Evolutionary conservation across 805 yeast genomes (phyloP).

Genomic region (Hanseniaspora meyeri): DNA sequence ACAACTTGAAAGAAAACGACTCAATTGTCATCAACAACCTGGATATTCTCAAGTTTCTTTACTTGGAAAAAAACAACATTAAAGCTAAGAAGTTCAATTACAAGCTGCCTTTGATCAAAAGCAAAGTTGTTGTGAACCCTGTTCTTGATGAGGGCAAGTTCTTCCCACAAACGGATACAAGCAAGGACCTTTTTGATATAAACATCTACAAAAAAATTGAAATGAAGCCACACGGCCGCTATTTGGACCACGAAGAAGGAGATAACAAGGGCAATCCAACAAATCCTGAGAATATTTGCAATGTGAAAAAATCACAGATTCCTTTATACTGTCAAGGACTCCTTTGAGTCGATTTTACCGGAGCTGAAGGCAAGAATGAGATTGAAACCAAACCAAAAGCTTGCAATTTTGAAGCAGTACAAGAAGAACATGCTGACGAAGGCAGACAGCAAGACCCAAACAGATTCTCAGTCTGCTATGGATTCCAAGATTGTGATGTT

Average conservation of each 20-base stretch:
- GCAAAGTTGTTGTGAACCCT: conserved; percentile 3
- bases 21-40: not conserved
- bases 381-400: conserved; percentile 1
- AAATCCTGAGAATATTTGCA: not conserved
- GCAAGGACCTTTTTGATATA: not conserved
- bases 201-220: conserved; percentile 9
- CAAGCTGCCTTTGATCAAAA: not conserved
- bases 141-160: not conserved
- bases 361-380: conserved; percentile 1
- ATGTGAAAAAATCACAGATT: conserved; percentile 7
- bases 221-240: not conserved
- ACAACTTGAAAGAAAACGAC: conserved; percentile 2
- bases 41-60: conserved; percentile 1
- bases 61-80: not conserved
- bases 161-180: not conserved
- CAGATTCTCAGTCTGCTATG: not conserved
- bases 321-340: not conserved
- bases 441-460: not conserved
- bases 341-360: not conserved
- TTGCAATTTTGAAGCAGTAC: conserved; percentile 11
- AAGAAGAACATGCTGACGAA: conserved; percentile 4
- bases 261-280: not conserved
- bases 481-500: conserved; percentile 9
- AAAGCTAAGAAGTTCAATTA: not conserved
- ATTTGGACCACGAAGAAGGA: not conserved